phyloP scores from a whole-genome alignment of 306 rosid species.

The Sophora flavescens region DNA sequence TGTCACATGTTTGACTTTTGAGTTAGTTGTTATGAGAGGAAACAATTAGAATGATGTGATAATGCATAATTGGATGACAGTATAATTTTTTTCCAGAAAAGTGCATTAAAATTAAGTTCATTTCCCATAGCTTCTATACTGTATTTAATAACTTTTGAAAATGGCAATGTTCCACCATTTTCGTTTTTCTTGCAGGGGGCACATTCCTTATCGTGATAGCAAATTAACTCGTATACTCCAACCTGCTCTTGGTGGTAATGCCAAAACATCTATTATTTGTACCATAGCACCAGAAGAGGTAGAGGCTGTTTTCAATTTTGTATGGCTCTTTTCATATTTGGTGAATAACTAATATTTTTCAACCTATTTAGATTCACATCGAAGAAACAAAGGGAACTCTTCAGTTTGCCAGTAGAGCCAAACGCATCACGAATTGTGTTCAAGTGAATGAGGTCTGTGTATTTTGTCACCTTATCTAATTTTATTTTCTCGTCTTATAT shows the following conservation, averaged over 20 bases:
- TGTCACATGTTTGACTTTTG: no score
- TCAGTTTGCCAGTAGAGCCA: constrained; percentile 98
- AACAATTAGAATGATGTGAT: no score
- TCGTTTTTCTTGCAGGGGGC: constrained; percentile 65
- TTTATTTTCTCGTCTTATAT: background rate
- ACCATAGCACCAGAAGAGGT: constrained; percentile 99
- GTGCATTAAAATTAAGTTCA: no score
- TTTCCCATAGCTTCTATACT: background rate
- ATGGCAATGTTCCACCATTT: constrained; percentile 35
- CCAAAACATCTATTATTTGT: constrained; percentile 95
- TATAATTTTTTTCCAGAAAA: no score
- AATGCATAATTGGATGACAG: no score
- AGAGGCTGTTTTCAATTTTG: constrained; percentile 24
- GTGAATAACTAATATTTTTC: constrained; percentile 24
- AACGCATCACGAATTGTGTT: constrained; percentile 91
- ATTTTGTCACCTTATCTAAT: constrained; percentile 14
- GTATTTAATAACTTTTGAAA: constrained; percentile 22
- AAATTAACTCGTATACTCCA: constrained; percentile 97
- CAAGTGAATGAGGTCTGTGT: constrained; percentile 90
- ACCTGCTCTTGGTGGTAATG: constrained; percentile 99
- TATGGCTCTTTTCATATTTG: constrained; percentile 2
- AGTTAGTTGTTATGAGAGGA: no score
- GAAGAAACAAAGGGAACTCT: constrained; percentile 99
- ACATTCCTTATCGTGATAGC: constrained; percentile 96
- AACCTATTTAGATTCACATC: constrained; percentile 66